Evolutionary conservation across 1,284 basidiomycete genomes (phyloP).

Genomic region (Afroboletus lepidellus): DNA sequence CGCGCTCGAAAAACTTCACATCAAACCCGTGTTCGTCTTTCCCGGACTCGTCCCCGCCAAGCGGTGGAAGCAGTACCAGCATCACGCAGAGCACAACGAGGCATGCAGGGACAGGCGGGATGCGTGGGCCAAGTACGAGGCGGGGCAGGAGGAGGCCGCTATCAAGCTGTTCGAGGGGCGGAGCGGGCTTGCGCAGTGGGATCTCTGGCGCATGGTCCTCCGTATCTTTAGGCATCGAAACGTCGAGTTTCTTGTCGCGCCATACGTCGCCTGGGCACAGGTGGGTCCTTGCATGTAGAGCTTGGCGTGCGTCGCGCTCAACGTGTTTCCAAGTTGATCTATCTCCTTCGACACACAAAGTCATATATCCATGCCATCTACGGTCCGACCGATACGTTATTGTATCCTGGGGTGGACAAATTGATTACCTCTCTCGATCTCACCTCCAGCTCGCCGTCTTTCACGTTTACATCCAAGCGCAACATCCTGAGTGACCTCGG

Average conservation of each 20-base stretch:
- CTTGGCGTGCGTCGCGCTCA: slow-evolving; percentile 17
- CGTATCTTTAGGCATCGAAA: slow-evolving; percentile 93
- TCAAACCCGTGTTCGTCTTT: slow-evolving; percentile 98
- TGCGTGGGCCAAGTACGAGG: slow-evolving; percentile 90
- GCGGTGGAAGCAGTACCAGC: slow-evolving; percentile 55
- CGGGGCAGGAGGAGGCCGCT: slow-evolving; percentile 83
- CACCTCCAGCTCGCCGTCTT: slow-evolving; percentile 60
- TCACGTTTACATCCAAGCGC: slow-evolving; percentile 86
- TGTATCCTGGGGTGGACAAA: slow-evolving; percentile 89
- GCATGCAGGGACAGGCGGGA: slow-evolving; percentile 74
- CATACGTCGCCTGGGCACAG: slow-evolving; percentile 93
- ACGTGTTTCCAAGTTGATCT: slow-evolving; percentile 69
- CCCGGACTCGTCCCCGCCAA: slow-evolving; percentile 77
- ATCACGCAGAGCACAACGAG: slow-evolving; percentile 63
- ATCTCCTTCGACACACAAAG: slow-evolving; percentile 91
- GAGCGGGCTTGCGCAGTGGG: slow-evolving; percentile 70
- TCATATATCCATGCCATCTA: slow-evolving; percentile 95
- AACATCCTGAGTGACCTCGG: slow-evolving; percentile 75
- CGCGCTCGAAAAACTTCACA: slow-evolving; percentile 83
- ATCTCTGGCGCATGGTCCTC: slow-evolving; percentile 90
- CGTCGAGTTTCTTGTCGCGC: slow-evolving; percentile 95
- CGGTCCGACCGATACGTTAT: slow-evolving; percentile 85
- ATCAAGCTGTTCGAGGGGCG: slow-evolving; percentile 77
- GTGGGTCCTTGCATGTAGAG: slow-evolving; percentile 43
- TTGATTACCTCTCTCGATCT: slow-evolving; percentile 89